Conservation (phyloP, 1,139 yeast genomes). For the Debaryomyces fabryi region DNA sequence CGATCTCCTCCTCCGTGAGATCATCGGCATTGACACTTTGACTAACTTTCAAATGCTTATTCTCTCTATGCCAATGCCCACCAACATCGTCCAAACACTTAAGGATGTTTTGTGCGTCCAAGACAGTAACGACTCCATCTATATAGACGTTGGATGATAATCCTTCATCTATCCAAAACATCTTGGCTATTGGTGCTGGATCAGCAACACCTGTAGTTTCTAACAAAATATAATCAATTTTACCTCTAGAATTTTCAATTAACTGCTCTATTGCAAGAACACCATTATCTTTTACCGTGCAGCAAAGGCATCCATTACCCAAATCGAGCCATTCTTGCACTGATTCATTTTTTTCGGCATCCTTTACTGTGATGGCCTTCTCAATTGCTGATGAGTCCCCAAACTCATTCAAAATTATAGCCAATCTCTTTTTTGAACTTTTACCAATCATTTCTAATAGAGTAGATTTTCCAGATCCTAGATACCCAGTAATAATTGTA, state of each 20-base stretch:
- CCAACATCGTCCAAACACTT: conserved; percentile 72
- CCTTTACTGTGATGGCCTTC: conserved; percentile 77
- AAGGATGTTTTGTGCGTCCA: conserved; percentile 74
- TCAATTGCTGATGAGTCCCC: conserved; percentile 91
- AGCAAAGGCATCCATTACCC: conserved; percentile 95
- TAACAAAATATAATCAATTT: conserved; percentile 82
- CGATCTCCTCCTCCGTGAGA: conserved; percentile 35
- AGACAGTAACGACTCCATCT: conserved; percentile 92
- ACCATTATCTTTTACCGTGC: conserved; percentile 93
- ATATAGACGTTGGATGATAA: conserved; percentile 80
- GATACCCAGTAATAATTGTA: conserved; percentile 89
- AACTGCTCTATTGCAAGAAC: conserved; percentile 91
- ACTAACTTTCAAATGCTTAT: conserved; percentile 28
- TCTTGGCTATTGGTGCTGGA: conserved; percentile 93
- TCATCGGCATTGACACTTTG: conserved; percentile 27
- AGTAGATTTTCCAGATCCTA: conserved; percentile 95
- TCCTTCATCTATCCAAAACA: conserved; percentile 97
- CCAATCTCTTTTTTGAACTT: conserved; percentile 70
- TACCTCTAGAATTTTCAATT: conserved; percentile 68
- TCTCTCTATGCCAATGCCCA: conserved; percentile 54
- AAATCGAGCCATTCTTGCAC: conserved; percentile 95
- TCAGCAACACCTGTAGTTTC: conserved; percentile 99
- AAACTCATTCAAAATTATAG: conserved; percentile 89
- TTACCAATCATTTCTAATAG: conserved; percentile 73
- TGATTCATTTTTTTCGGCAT: conserved; percentile 49